These are phyloP conservation scores for Cyclocybe aegerita DNA, from an alignment of 768 basidiomycete genomes.

Conservation along the genomic window DNA sequence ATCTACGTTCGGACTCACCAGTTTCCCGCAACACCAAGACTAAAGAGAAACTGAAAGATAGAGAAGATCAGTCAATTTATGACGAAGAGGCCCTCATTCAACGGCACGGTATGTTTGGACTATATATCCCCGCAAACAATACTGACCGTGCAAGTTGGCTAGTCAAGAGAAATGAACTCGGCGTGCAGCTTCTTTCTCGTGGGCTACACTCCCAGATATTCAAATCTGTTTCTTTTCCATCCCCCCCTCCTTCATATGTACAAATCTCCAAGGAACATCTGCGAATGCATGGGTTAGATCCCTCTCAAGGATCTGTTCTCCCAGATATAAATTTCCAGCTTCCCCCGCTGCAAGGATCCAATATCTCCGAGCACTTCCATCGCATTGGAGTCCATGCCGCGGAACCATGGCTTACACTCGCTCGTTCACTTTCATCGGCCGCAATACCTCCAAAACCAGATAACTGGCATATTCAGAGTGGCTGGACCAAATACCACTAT, in stretches of 20 bases:
- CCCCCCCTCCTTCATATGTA: slow-evolving; percentile 58
- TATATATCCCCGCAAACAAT: not conserved
- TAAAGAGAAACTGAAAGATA: too few relatives aligned
- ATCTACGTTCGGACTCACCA: too few relatives aligned
- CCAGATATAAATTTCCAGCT: slow-evolving; percentile 79
- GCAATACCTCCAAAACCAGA: slow-evolving; percentile 60
- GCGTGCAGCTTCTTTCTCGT: slow-evolving; percentile 90
- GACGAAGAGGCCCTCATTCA: not conserved
- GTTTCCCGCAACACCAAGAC: too few relatives aligned
- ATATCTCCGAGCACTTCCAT: slow-evolving; percentile 88
- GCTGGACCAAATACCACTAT: slow-evolving; percentile 88
- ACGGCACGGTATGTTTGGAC: not conserved
- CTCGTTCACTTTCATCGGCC: slow-evolving; percentile 52
- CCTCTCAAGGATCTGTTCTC: slow-evolving; percentile 76
- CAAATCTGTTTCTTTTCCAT: slow-evolving; percentile 60
- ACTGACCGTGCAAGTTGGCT: not conserved
- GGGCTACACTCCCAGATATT: slow-evolving; percentile 85
- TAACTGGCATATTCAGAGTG: slow-evolving; percentile 54
- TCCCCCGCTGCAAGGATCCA: slow-evolving; percentile 78
- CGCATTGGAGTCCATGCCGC: slow-evolving; percentile 67
- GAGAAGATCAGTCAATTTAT: too few relatives aligned
- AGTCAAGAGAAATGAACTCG: slow-evolving; percentile 82
- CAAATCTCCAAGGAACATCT: slow-evolving; percentile 84
- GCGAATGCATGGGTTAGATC: slow-evolving; percentile 76
- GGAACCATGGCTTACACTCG: slow-evolving; percentile 76